These are phyloP conservation scores for Vicia villosa DNA, from an alignment of 306 rosid genomes.

Conservation along the genomic window DNA sequence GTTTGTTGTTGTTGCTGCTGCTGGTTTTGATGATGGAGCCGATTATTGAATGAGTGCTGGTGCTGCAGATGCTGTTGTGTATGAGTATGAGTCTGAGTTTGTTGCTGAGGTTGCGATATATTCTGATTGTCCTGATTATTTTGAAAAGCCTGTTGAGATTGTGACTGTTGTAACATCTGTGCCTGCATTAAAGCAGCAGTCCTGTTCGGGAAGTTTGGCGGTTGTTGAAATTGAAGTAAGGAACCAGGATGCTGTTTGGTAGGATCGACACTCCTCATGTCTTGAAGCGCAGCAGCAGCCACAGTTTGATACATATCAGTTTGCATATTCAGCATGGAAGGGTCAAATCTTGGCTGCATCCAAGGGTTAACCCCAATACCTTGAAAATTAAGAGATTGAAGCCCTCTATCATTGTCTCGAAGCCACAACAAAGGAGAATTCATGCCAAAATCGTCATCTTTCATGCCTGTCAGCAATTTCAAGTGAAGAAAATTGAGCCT, in stretches of 20 bases:
- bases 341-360: conserved; percentile 90
- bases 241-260: too few relatives aligned
- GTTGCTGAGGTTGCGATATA: conserved; percentile 53
- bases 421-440: conserved; percentile 86
- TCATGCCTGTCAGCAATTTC: conserved; percentile 64
- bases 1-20: conserved; percentile 47
- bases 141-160: conserved; percentile 67
- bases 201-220: conserved; percentile 11
- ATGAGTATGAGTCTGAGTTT: conserved; percentile 61
- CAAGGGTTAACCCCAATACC: conserved; percentile 87
- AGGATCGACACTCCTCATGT: too few relatives aligned
- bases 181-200: conserved; percentile 71
- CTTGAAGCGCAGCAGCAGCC: conserved; percentile 13
- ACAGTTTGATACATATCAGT: conserved; percentile 87
- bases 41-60: conserved; percentile 59
- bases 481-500: conserved; percentile 9
- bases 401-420: conserved; percentile 73
- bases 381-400: conserved; percentile 74
- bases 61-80: conserved; percentile 65
- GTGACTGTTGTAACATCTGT: conserved; percentile 83
- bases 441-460: conserved; percentile 79
- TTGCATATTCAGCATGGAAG: conserved; percentile 76
- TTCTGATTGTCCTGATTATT: conserved; percentile 61
- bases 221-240: too few relatives aligned
- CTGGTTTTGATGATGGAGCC: conserved; percentile 45